These are phyloP conservation scores for Thelonectria rubi DNA, from an alignment of 2,329 filamentous ascomycete species.

Conservation along the genomic window DNA sequence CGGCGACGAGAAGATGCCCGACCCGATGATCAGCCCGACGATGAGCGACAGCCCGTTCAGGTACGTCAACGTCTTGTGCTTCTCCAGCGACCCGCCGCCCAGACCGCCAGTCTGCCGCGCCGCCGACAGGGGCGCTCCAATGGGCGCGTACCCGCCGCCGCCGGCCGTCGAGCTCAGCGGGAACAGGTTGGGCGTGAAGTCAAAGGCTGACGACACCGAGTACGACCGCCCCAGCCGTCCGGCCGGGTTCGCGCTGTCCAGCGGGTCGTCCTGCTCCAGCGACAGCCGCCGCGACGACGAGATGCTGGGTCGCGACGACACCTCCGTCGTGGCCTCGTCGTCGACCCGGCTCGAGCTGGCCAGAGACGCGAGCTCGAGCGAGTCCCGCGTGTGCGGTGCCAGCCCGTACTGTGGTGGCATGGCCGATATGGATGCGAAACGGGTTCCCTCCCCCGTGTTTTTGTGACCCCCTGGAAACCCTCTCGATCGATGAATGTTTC, in stretches of 20 bases:
- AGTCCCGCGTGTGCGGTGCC: conserved; percentile 75
- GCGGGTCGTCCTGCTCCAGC: conserved; percentile 81
- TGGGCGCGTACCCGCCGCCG: conserved; percentile 79
- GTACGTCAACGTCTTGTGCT: conserved; percentile 94
- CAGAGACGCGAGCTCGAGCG: conserved; percentile 93
- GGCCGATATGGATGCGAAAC: conserved; percentile 45
- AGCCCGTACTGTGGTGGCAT: conserved; percentile 53
- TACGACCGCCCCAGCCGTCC: conserved; percentile 71
- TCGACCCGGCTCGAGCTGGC: conserved; percentile 75
- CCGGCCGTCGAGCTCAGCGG: conserved; percentile 85
- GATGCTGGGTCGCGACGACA: conserved; percentile 83
- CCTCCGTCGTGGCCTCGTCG: conserved; percentile 67
- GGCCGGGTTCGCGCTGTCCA: conserved; percentile 66
- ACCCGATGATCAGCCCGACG: conserved; percentile 92
- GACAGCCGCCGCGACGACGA: conserved; percentile 93
- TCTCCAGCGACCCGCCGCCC: conserved; percentile 85
- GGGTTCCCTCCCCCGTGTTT: conserved; percentile 15
- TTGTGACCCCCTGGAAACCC: conserved; percentile 1
- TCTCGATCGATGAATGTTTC: conserved; percentile 28
- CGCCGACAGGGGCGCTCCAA: conserved; percentile 77
- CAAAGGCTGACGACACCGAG: conserved; percentile 92
- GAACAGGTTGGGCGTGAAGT: conserved; percentile 93
- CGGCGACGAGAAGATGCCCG: conserved; percentile 94
- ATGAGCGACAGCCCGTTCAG: conserved; percentile 92
- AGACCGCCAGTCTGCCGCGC: conserved; percentile 59